Evolutionary conservation across 371 early-diverging fungal genomes (phyloP), one percentile per base, ranked within the genome.

Genomic region (Syncephalastrum monosporum): DNA sequence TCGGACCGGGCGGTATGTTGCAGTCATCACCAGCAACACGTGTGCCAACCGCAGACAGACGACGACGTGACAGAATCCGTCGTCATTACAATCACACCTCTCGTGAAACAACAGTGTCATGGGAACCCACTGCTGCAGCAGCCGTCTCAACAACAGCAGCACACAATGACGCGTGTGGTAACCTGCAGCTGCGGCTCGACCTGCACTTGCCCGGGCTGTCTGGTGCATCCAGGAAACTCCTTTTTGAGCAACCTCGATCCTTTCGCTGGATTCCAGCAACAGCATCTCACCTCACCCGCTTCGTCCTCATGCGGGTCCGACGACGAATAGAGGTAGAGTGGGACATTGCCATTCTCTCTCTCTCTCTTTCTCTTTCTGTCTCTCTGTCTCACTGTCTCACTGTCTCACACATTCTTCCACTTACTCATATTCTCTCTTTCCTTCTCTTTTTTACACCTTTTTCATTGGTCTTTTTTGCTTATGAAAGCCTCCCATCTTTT

Each of bases 71-170:
- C 65, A 8, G 78, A 77, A 60, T 77, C 78, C 2, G 74, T 77
- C 3, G 69, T 74, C 25, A 71, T 77, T 21, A 77, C 75, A 19
- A 77, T 77, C 25, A 73, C 78, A 3, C 78, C 78, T 16, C 56
- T 76, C 7, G 42, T 50, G 24, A 53, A 48, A 57, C 47, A 41
- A 51, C 48, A 49, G 25, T n/a, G 47, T 49, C 42, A 45, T 44
- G 38, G 38, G n/a, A 27, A 52, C n/a, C 33, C 41, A 10, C 38
- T 33, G 25, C 23, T 42, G 21, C 51, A 15, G 10, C 53, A 44
- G n/a, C 42, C 49, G 27, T 49, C 24, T 49, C 59, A 25, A 33
- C 53, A 29, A 42, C 44, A 38, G 25, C 52, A 47, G 16, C 51
- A 13, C 24, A 62, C 53, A 29, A 55, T 42, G 10, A 68, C 60